These are phyloP conservation scores for Phaeosphaeriaceae sp. DNA, from an alignment of 2,329 filamentous ascomycete genomes.

Conservation along the genomic window DNA sequence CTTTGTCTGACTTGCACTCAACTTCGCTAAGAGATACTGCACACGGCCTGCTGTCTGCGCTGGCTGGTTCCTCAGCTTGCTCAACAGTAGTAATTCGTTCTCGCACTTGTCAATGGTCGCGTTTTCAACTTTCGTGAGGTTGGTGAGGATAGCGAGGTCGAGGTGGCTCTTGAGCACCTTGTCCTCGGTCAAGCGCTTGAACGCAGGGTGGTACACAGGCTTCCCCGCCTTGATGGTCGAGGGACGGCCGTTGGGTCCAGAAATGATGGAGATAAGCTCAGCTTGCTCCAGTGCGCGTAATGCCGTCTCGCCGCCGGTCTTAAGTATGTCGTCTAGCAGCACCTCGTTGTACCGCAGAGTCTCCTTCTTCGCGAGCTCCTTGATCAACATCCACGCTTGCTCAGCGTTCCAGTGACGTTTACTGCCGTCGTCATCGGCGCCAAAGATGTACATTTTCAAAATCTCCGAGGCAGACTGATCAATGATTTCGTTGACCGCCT, in stretches of 20 bases:
- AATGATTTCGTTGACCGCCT: slow-evolving; percentile 87
- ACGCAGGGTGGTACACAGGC: slow-evolving; percentile 86
- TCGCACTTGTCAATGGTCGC: slow-evolving; percentile 80
- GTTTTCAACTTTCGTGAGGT: slow-evolving; percentile 74
- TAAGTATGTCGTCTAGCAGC: slow-evolving; percentile 77
- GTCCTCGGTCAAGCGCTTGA: slow-evolving; percentile 74
- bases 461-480: slow-evolving; percentile 89
- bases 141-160: slow-evolving; percentile 69
- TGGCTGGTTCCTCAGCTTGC: slow-evolving; percentile 72
- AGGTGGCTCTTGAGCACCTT: slow-evolving; percentile 75
- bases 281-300: slow-evolving; percentile 82
- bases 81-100: slow-evolving; percentile 76
- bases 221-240: slow-evolving; percentile 79
- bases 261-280: slow-evolving; percentile 81
- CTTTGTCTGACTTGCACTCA: slow-evolving; percentile 76
- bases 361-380: slow-evolving; percentile 72
- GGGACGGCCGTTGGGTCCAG: slow-evolving; percentile 75
- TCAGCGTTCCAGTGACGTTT: slow-evolving; percentile 76
- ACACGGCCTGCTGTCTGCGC: slow-evolving; percentile 70
- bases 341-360: slow-evolving; percentile 84
- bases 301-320: slow-evolving; percentile 73
- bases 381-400: slow-evolving; percentile 91
- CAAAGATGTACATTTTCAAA: slow-evolving; percentile 86
- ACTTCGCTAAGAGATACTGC: slow-evolving; percentile 75
- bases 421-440: slow-evolving; percentile 59